Base-by-base conservation (phyloP, 2,329 filamentous ascomycete genomes). In the Diaporthe ilicicola region DNA sequence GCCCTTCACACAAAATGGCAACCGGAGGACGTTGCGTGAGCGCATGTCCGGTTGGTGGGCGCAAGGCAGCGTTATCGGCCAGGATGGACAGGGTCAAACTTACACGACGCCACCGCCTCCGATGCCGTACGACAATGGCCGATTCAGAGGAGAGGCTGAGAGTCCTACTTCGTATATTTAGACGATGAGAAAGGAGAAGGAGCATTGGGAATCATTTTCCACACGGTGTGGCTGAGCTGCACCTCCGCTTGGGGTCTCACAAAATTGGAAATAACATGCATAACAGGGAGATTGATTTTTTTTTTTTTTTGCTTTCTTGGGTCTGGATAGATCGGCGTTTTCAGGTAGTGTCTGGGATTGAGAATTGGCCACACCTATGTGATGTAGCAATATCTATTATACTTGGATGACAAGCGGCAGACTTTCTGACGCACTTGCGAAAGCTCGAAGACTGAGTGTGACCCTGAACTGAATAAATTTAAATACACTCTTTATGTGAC, bases 1-100 rank as follows among this genome's bases (percentile, higher is more conserved):
- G 24, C 39, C 61, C 4, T n/a, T 50, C 29, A 56, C 54, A 1
- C 29, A 39, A 1, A 48, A 67, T 15, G 51, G 13, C 34, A 65
- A 46, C 39, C 59, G 54, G 39, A 70, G 32, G 19, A 67, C 61
- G 17, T 37, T 62, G 6, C 56, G 54, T 42, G 53, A 66, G 32
- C 48, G 70, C 17, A 34, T 72, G 22, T 72, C 70, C 2, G 70
- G 70, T 17, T 72, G 67, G 70, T 70, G 67, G 70, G 44, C 67
- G 13, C 46, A 51, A 51, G 65, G 39, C 53, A 19, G 4, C 6
- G 46, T 29, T 37, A 29, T 10, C 15, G 70, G 48, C 8, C 24
- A 54, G 3, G 54, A 34, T 19, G 48, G 54, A 9, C 62, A 69
- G 39, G 44, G 37, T 29, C 44, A 42, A 29, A 50, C 67, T 54